Percentiles rank a stretch among this genome's conserved stretches.
phyloP scores from a whole-genome alignment of 2,329 filamentous ascomycete species.

The Hymenoscyphus repandus region DNA sequence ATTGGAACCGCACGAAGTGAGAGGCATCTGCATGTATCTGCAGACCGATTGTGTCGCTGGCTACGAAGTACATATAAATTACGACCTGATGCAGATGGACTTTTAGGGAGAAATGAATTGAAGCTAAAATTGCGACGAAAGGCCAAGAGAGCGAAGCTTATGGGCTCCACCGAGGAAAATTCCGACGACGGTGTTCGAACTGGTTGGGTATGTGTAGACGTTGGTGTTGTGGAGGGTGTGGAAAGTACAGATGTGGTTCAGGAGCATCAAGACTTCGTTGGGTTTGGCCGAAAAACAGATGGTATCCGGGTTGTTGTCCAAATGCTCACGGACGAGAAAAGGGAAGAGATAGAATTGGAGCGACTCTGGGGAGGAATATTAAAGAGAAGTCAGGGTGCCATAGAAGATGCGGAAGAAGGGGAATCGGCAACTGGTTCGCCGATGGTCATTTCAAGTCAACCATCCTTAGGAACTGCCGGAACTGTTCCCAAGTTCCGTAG shows the following conservation, averaged over 20 bases:
- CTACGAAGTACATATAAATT: conserved; percentile 68
- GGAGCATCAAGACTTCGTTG: conserved; percentile 52
- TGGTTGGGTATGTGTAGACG: conserved; percentile 93
- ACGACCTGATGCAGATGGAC: conserved; percentile 73
- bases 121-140: conserved; percentile 81
- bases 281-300: conserved; percentile 34
- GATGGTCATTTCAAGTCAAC: neutral
- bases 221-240: conserved; percentile 63
- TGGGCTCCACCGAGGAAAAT: conserved; percentile 62
- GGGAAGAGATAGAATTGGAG: conserved; percentile 62
- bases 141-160: conserved; percentile 72
- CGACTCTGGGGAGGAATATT: conserved; percentile 27
- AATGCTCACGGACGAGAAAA: conserved; percentile 66
- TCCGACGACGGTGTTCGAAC: conserved; percentile 84
- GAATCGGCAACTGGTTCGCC: neutral
- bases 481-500: neutral
- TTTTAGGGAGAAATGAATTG: conserved; percentile 85
- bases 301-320: conserved; percentile 64
- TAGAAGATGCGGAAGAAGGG: conserved; percentile 33
- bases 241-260: conserved; percentile 37
- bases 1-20: conserved; percentile 88
- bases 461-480: conserved; percentile 17
- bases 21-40: conserved; percentile 86
- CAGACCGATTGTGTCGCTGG: conserved; percentile 86
- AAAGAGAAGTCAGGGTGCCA: neutral